Percentiles rank a stretch among this genome's conserved stretches.
Conservation (phyloP, 208 protist species). For the Leishmania arabica region DNA sequence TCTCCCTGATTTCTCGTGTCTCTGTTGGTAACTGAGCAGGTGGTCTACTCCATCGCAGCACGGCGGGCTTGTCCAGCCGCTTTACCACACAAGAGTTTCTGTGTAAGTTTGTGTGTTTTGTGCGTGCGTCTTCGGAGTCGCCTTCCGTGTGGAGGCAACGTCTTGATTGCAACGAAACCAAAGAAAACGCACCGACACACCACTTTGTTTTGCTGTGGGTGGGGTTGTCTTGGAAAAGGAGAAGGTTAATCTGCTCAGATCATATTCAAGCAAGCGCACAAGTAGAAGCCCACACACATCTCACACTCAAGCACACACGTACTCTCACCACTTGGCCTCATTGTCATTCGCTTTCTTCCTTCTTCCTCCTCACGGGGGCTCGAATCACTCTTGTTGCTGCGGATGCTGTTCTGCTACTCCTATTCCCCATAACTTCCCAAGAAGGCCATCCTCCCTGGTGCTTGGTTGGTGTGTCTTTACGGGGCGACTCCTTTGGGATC, state of each 20-base stretch:
- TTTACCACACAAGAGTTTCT: not conserved
- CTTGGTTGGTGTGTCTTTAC: too few species aligned
- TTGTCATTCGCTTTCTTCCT: not conserved
- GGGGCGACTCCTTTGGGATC: too few species aligned
- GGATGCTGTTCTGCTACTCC: not conserved
- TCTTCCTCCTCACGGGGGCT: not conserved
- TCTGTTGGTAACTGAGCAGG: not conserved
- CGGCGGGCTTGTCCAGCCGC: not conserved
- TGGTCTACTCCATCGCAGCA: not conserved
- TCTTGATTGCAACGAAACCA: not conserved
- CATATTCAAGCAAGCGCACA: not conserved
- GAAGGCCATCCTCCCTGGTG: not conserved
- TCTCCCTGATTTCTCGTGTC: not conserved
- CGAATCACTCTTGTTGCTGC: not conserved
- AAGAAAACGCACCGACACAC: not conserved
- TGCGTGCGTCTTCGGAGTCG: not conserved
- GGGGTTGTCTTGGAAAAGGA: not conserved
- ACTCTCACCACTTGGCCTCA: not conserved
- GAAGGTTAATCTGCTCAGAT: not conserved
- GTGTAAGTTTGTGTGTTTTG: not conserved
- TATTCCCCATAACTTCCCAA: not conserved
- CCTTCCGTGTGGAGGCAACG: not conserved
- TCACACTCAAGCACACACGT: not conserved
- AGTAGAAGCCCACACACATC: not conserved
- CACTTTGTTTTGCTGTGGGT: not conserved